These are phyloP conservation scores for Fusarium chaquense DNA, from an alignment of 2,329 filamentous ascomycete species.

Conservation along the genomic window DNA sequence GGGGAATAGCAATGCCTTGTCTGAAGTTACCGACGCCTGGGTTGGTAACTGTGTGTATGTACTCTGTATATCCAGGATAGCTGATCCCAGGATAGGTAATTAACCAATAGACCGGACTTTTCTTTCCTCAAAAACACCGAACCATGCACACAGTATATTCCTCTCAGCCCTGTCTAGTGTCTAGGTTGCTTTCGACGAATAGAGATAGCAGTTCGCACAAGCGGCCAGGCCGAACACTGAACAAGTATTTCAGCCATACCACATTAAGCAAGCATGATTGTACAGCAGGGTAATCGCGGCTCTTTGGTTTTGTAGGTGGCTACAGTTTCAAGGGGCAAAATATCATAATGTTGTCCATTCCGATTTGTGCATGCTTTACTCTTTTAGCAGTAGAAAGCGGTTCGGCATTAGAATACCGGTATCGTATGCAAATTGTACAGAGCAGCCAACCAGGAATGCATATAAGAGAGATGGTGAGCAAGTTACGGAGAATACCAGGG, in stretches of 20 bases:
- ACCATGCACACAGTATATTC: neutral
- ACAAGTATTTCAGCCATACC: constrained; percentile 23
- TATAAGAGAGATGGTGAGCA: constrained; percentile 1
- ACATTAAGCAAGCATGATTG: constrained; percentile 13
- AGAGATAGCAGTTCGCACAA: constrained; percentile 19
- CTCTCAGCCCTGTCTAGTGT: constrained; percentile 43
- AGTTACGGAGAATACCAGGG: constrained; percentile 10
- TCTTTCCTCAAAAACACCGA: neutral
- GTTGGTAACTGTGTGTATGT: neutral
- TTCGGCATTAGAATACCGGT: neutral
- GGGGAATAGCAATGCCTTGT: neutral
- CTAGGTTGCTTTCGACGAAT: constrained; percentile 13
- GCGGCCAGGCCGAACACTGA: neutral
- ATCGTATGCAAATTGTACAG: neutral
- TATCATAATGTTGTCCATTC: neutral
- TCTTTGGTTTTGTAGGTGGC: neutral
- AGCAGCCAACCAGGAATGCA: neutral
- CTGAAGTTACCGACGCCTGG: neutral
- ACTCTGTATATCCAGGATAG: neutral
- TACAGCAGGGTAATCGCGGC: constrained; percentile 11
- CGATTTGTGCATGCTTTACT: neutral
- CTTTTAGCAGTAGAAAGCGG: neutral
- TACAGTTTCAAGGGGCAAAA: neutral
- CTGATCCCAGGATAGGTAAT: neutral
- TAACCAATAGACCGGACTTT: neutral